Evolutionary conservation across 805 yeast genomes (phyloP).

Genomic region (Yamadazyma insecticola): DNA sequence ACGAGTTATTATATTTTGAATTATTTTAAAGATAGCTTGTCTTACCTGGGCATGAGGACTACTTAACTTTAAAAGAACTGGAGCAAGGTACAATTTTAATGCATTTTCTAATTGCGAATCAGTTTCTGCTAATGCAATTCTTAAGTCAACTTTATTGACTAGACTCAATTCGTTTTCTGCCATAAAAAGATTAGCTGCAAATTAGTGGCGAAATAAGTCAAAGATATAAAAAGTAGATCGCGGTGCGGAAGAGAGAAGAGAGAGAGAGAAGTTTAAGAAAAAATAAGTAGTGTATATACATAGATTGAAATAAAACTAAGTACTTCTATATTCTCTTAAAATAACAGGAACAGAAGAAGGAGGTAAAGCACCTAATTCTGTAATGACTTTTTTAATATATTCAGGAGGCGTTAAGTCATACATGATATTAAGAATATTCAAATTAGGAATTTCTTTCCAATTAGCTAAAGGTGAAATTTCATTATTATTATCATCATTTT

Average conservation of each 20-base stretch:
- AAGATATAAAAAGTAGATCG: neutral
- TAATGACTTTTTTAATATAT: slow-evolving; percentile 88
- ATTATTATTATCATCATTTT: slow-evolving; percentile 15
- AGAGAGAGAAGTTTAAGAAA: neutral
- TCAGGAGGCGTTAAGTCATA: slow-evolving; percentile 94
- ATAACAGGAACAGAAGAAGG: slow-evolving; percentile 98
- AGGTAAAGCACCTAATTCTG: slow-evolving; percentile 94
- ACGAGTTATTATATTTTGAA: slow-evolving; percentile 66
- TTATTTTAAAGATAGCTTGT: slow-evolving; percentile 58
- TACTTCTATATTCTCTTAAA: slow-evolving; percentile 78
- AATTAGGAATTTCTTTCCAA: slow-evolving; percentile 59
- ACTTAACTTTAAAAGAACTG: slow-evolving; percentile 71
- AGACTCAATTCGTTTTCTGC: slow-evolving; percentile 51
- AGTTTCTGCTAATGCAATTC: slow-evolving; percentile 70
- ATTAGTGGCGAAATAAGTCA: slow-evolving; percentile 7
- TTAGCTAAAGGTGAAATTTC: slow-evolving; percentile 47
- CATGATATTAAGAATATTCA: slow-evolving; percentile 78
- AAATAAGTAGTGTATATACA: neutral
- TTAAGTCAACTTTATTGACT: slow-evolving; percentile 74
- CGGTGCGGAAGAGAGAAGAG: neutral
- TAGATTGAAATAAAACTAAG: slow-evolving; percentile 1
- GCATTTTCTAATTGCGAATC: slow-evolving; percentile 60
- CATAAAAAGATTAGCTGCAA: slow-evolving; percentile 12
- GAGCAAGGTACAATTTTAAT: slow-evolving; percentile 63
- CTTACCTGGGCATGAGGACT: slow-evolving; percentile 68